A percentile compares a stretch with the other conserved stretches of the same genome.
Conservation (phyloP, 352 stramenopile genomes). For the Phytophthora sansomeana region DNA sequence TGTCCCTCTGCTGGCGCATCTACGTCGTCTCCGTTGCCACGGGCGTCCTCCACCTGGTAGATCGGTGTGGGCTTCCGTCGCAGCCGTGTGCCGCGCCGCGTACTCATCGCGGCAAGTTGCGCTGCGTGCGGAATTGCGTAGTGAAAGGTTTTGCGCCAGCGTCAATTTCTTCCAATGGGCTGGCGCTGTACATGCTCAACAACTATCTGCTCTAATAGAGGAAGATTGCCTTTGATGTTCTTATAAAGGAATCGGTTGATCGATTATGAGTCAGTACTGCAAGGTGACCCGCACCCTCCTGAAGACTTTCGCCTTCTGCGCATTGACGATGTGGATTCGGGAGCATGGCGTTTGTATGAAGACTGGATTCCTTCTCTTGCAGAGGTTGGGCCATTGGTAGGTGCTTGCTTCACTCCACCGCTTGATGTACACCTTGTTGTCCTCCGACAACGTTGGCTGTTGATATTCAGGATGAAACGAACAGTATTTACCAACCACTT, state of each 20-base stretch:
- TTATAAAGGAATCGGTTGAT: too few species aligned
- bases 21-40: constrained; percentile 29
- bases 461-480: constrained; percentile 4
- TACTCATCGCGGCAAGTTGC: constrained; percentile 36
- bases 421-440: neutral
- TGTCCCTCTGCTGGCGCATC: constrained; percentile 29
- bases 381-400: neutral
- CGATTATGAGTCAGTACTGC: too few species aligned
- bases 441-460: neutral
- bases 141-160: constrained; percentile 3
- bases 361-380: neutral
- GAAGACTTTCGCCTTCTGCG: neutral
- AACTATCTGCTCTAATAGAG: constrained; percentile 11
- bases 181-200: constrained; percentile 10
- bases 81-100: constrained; percentile 67
- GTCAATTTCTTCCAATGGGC: too few species aligned
- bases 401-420: neutral
- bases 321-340: neutral
- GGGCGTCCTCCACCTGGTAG: constrained; percentile 74
- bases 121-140: constrained; percentile 20
- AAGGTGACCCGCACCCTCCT: too few species aligned
- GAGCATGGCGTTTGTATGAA: constrained; percentile 2
- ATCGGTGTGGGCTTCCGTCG: constrained; percentile 72
- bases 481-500: constrained; percentile 8
- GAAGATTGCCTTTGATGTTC: neutral